phyloP scores from a whole-genome alignment of 2,329 filamentous ascomycete species.

The Berkeleyomyces basicola region DNA sequence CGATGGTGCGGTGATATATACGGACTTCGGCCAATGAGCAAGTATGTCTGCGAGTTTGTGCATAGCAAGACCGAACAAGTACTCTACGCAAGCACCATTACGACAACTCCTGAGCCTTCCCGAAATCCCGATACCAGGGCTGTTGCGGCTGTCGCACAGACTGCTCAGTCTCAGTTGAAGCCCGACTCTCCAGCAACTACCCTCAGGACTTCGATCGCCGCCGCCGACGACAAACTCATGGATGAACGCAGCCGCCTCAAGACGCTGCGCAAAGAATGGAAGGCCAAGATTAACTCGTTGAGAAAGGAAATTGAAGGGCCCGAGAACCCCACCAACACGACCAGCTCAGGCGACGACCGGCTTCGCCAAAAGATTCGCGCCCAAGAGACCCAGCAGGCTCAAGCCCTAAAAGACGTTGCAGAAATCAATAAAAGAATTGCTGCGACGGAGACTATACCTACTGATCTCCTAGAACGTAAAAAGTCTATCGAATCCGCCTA shows the following conservation, averaged over 20 bases:
- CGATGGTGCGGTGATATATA: slow-evolving; percentile 59
- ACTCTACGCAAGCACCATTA: slow-evolving; percentile 55
- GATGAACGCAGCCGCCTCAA: slow-evolving; percentile 56
- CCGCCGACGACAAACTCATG: slow-evolving; percentile 51
- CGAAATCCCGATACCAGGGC: slow-evolving; percentile 19
- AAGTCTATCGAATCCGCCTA: slow-evolving; percentile 36
- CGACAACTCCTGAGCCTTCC: slow-evolving; percentile 40
- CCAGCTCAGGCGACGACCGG: slow-evolving; percentile 60
- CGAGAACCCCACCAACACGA: slow-evolving; percentile 47
- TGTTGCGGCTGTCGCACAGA: slow-evolving; percentile 17
- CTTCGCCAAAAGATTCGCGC: slow-evolving; percentile 59
- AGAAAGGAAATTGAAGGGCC: slow-evolving; percentile 60
- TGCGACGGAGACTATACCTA: slow-evolving; percentile 46
- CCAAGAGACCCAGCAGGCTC: slow-evolving; percentile 56
- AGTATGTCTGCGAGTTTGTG: slow-evolving; percentile 65
- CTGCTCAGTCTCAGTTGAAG: slow-evolving; percentile 41
- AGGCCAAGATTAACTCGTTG: slow-evolving; percentile 47
- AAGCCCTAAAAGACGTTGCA: slow-evolving; percentile 39
- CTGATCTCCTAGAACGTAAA: slow-evolving; percentile 42
- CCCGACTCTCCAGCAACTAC: slow-evolving; percentile 65
- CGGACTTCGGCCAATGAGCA: slow-evolving; percentile 52
- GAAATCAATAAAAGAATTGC: slow-evolving; percentile 26
- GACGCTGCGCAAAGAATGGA: slow-evolving; percentile 57
- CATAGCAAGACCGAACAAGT: slow-evolving; percentile 47
- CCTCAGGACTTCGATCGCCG: slow-evolving; percentile 57